Percentiles rank a stretch among this genome's conserved stretches.
phyloP scores from a whole-genome alignment of 805 yeast species.

The Tetrapisispora namnaoensis region DNA sequence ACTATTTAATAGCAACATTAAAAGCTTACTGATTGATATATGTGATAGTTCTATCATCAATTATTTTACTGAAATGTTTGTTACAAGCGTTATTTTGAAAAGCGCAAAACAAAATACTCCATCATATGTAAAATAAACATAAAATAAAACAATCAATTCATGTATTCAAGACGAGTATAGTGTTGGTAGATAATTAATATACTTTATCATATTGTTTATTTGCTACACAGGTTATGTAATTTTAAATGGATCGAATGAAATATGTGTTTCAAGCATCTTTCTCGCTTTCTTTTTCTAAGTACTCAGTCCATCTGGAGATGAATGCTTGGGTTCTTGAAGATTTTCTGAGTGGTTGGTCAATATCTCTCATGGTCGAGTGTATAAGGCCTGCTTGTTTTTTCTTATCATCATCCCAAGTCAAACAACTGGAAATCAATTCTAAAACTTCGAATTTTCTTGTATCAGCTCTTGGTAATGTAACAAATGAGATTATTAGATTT shows the following conservation, averaged over 20 bases:
- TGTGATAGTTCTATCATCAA: no score
- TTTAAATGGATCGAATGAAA: neutral
- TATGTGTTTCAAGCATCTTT: neutral
- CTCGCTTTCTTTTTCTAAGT: conserved; percentile 60
- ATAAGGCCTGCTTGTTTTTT: conserved; percentile 66
- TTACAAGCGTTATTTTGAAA: no score
- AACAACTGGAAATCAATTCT: conserved; percentile 67
- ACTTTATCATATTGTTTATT: neutral
- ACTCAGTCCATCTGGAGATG: conserved; percentile 73
- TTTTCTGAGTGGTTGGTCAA: conserved; percentile 6
- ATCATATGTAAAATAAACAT: no score
- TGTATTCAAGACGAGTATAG: no score
- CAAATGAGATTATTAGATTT: conserved; percentile 73
- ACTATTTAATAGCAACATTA: no score
- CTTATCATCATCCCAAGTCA: conserved; percentile 83
- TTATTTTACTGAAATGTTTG: no score
- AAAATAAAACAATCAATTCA: no score
- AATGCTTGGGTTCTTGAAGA: conserved; percentile 42
- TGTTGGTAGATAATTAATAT: no score
- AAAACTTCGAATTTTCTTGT: conserved; percentile 90
- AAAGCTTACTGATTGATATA: no score
- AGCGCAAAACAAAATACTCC: no score
- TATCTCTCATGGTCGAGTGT: conserved; percentile 4
- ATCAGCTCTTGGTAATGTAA: conserved; percentile 85
- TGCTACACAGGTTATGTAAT: neutral